Conservation (phyloP, 2,329 filamentous ascomycete species). For the Pseudofabraea citricarpa region DNA sequence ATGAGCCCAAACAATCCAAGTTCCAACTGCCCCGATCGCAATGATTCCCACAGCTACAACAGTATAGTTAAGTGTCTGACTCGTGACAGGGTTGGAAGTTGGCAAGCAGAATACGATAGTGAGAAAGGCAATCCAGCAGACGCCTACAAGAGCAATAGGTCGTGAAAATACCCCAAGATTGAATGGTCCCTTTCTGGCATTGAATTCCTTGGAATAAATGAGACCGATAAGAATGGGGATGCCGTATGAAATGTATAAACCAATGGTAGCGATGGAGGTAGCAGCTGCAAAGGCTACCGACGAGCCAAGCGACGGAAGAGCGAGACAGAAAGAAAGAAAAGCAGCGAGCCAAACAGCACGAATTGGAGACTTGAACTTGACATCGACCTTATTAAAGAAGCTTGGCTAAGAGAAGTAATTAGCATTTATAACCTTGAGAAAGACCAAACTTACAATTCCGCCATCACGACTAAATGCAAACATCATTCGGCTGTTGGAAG, state of each 20-base stretch:
- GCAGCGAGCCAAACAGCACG: constrained; percentile 53
- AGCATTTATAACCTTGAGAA: no score
- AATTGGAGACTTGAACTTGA: constrained; percentile 42
- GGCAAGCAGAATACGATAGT: constrained; percentile 54
- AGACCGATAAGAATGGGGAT: constrained; percentile 51
- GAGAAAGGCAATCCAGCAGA: constrained; percentile 49
- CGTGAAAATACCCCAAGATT: constrained; percentile 42
- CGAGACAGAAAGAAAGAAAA: constrained; percentile 47
- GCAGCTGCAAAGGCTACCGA: constrained; percentile 52
- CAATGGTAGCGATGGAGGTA: constrained; percentile 54
- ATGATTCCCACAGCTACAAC: constrained; percentile 55
- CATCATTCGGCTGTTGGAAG: constrained; percentile 54
- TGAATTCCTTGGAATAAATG: constrained; percentile 45
- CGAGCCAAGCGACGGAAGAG: constrained; percentile 49
- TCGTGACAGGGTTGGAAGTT: constrained; percentile 47
- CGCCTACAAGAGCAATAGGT: constrained; percentile 41
- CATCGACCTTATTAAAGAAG: constrained; percentile 50
- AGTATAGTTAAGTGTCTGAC: constrained; percentile 55
- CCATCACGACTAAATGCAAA: constrained; percentile 52
- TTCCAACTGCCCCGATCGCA: constrained; percentile 37
- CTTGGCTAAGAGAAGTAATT: constrained; percentile 27
- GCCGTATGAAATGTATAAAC: constrained; percentile 54
- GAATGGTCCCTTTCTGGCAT: constrained; percentile 48
- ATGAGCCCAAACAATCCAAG: constrained; percentile 48
- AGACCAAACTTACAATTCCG: constrained; percentile 40